Base-by-base conservation (phyloP, 805 yeast genomes). In the Pichia californica region DNA sequence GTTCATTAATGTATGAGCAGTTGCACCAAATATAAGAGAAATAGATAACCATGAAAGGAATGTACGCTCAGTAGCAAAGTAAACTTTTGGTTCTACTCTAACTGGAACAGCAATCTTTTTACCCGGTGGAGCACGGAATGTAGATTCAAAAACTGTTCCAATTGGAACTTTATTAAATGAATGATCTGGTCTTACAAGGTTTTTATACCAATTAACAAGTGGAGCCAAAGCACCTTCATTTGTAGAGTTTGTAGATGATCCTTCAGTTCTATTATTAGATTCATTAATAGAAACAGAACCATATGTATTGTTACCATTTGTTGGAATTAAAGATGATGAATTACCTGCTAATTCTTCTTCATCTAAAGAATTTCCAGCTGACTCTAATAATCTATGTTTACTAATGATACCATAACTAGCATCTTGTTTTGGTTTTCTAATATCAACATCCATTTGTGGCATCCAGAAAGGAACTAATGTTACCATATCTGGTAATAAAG, bases 1-100 rank as follows among this genome's bases (percentile, higher is more conserved):
- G 50, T 86, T 84, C 53, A 91, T 69, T 52, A 93, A 71, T 0
- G 95, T 76, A 8, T 88, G 84, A 1, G 96, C 94, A 32, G 95
- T 84, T 38, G 91, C 94, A 35, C 93, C 88, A 45, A 93, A 71
- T 34, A 91, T 70, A 71, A 93, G 77, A 8, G 93, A 86, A 53
- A 93, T 87, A 32, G 95, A 89, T 44, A 91, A 68, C 99, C 99
- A 93, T 32, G 94, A 78, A 49, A 93, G 71, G 58, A 81, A 91
- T 0, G 99, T 93, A 67, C 99, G 79, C 64, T 93, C 99, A 20
- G 95, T 88, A 7, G 99, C 99, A 65, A 93, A 93, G 62, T 93
- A 93, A n/a, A 93, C 99, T 68, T 93, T 93, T 46, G 99, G 99
- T 66, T 93, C 99, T 30, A 93, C 89, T 57, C 99, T 77, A 31